phyloP scores from a whole-genome alignment of 495 filamentous ascomycete genomes.

The Aspergillus kassunensis region DNA sequence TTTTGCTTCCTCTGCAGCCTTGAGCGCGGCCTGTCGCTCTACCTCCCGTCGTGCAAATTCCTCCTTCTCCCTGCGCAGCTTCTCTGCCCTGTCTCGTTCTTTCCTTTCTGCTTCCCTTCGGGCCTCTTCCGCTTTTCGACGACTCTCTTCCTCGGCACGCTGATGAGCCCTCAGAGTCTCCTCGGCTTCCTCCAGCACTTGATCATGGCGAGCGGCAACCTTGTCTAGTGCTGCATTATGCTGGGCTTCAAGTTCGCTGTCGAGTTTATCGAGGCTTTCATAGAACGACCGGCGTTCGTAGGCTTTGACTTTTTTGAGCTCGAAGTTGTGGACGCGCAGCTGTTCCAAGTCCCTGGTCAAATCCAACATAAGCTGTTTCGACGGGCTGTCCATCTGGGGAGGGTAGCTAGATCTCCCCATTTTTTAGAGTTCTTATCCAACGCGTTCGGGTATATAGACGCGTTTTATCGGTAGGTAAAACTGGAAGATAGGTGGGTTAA shows the following conservation, averaged over 20 bases:
- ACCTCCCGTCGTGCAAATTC: slow-evolving; percentile 39
- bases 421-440: background rate
- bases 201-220: slow-evolving; percentile 59
- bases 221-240: slow-evolving; percentile 61
- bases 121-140: slow-evolving; percentile 32
- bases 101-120: slow-evolving; percentile 35
- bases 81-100: slow-evolving; percentile 37
- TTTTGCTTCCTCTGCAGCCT: slow-evolving; percentile 35
- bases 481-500: background rate
- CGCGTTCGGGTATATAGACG: background rate
- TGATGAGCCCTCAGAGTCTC: slow-evolving; percentile 31
- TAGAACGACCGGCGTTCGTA: slow-evolving; percentile 44
- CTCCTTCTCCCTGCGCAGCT: slow-evolving; percentile 31
- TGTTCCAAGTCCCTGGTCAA: slow-evolving; percentile 39
- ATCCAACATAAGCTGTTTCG: slow-evolving; percentile 47
- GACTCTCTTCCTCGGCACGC: slow-evolving; percentile 32
- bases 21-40: slow-evolving; percentile 38
- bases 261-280: slow-evolving; percentile 42
- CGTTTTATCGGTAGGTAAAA: background rate
- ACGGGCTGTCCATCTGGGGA: slow-evolving; percentile 42
- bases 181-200: slow-evolving; percentile 58
- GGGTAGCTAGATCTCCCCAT: slow-evolving; percentile 29
- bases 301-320: slow-evolving; percentile 40
- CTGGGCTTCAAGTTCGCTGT: slow-evolving; percentile 37
- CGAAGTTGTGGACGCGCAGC: slow-evolving; percentile 33